Evolutionary conservation across 208 protist species (phyloP), one percentile per base, ranked within the genome.

Genomic region (Strigomonas oncopelti): DNA sequence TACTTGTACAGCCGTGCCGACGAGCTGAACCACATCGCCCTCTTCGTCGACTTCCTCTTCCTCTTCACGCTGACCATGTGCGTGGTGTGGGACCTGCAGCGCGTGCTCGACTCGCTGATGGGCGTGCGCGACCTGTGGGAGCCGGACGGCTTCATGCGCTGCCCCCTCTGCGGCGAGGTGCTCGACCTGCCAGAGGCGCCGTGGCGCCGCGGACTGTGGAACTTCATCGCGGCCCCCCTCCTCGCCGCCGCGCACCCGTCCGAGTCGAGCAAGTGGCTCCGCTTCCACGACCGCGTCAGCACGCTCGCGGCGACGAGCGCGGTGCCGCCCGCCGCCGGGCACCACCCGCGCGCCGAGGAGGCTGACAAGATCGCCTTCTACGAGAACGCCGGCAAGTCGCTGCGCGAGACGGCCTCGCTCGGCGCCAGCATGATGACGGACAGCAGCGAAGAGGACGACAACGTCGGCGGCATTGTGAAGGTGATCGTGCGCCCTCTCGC

Each of bases 121-220:
- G 84, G 84, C 8, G 76, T 90, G 69, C 75, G 75, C 1, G 63
- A 70, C 22, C 63, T 90, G 48, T 78, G 72, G 69, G 78, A 85
- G 70, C 71, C 81, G 0, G 81, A 85, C 60, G 81, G 84, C 18
- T 80, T 65, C 67, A 61, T 74, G 36, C 80, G 78, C 42, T 90
- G 81, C 55, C 84, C 84, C 20, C 66, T 90, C 3, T 90, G 84
- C 57, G 77, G 78, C 3, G 76, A 84, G 65, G 60, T 82, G 54
- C 75, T 81, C 61, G 68, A 69, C 58, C 60, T 34, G 42, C 24
- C 60, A 2, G 60, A 34, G 22, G 60, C 38, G 36, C 29, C 60
- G 14, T 64, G 60, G 60, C 46, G 48, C 9, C 36, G 48, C 31
- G 32, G 60, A 18, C 38, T 64, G 60, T 25, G 38, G n/a, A 38